These are phyloP conservation scores for Botrytis deweyae DNA, from an alignment of 2,329 filamentous ascomycete genomes.

Conservation along the genomic window DNA sequence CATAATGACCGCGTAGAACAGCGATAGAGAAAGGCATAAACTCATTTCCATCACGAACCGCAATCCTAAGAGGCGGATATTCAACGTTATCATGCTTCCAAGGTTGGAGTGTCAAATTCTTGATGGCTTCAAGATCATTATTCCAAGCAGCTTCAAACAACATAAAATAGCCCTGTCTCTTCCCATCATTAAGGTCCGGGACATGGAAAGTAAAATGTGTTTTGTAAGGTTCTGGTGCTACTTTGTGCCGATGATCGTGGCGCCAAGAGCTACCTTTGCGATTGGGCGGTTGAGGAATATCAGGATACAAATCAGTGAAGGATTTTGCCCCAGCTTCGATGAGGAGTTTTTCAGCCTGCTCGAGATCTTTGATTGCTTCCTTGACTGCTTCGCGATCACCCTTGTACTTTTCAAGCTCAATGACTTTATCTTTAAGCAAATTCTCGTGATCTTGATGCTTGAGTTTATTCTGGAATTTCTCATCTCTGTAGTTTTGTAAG, in stretches of 20 bases:
- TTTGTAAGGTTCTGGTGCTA: constrained; percentile 25
- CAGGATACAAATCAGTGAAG: constrained; percentile 63
- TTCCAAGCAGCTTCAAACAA: constrained; percentile 74
- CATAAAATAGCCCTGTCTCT: constrained; percentile 58
- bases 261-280: not conserved
- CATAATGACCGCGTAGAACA: constrained; percentile 62
- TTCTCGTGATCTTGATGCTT: constrained; percentile 35
- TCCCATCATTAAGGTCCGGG: constrained; percentile 51
- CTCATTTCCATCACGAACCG: constrained; percentile 51
- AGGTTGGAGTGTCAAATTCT: constrained; percentile 58
- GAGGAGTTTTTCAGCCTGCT: constrained; percentile 55
- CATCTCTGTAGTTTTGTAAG: constrained; percentile 25
- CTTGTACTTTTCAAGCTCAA: constrained; percentile 42
- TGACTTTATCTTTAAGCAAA: constrained; percentile 40
- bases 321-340: constrained; percentile 62
- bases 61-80: constrained; percentile 62
- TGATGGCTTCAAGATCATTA: constrained; percentile 66
- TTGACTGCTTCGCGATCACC: constrained; percentile 56
- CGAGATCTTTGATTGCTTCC: constrained; percentile 51
- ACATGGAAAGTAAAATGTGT: constrained; percentile 29
- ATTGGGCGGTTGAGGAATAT: constrained; percentile 37
- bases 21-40: constrained; percentile 65
- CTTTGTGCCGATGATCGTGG: not conserved
- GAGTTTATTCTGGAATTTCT: constrained; percentile 38
- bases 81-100: constrained; percentile 52